Base-by-base conservation (phyloP, 2,329 filamentous ascomycete species). In the Calonectria naviculata region DNA sequence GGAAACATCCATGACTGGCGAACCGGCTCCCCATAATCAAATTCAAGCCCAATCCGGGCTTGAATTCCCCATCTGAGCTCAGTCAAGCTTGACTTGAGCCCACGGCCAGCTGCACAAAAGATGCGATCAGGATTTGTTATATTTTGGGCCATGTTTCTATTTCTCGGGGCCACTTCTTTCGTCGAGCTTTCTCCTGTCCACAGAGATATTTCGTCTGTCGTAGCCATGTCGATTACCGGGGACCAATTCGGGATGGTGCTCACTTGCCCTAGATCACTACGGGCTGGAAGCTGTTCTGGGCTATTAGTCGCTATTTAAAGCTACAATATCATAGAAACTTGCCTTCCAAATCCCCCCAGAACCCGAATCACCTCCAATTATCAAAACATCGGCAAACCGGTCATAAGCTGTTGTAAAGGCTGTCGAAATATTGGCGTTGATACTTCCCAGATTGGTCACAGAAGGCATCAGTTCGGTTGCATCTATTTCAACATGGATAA, bases 381-480 rank as follows among this genome's bases (percentile, higher is more conserved):
- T 89, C 56, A 98, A 85, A n/a, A 97, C 88, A 80, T 98, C 95
- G 3, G 91, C 91, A 69, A 89, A 91, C 41, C 88, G 85, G 73
- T 90, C 89, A 58, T 89, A 91, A n/a, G 94, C 87, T 65, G 92
- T 93, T 63, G 95, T 93, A 80, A 98, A 97, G 3, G 95, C 95
- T 3, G 89, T 92, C 69, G 95, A 93, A 56, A 97, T 93, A 71
- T 93, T 94, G 77, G 93, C 93, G 64, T 87, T 74, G 94, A 91
- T 62, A 31, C 88, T 87, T 9, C 93, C 93, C 68, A 94, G 87
- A 65, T 89, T 86, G 54, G 88, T 87, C 65, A 88, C 85, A 46
- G 87, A 86, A 63, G 88, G 86, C 65, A 92, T 81, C 74, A 89
- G 85, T 54, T 87, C 89, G 73, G 85, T 85, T 7, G 87, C 87